Conservation (phyloP, 2,329 filamentous ascomycete species). For the Aspergillus thermomutatus region DNA sequence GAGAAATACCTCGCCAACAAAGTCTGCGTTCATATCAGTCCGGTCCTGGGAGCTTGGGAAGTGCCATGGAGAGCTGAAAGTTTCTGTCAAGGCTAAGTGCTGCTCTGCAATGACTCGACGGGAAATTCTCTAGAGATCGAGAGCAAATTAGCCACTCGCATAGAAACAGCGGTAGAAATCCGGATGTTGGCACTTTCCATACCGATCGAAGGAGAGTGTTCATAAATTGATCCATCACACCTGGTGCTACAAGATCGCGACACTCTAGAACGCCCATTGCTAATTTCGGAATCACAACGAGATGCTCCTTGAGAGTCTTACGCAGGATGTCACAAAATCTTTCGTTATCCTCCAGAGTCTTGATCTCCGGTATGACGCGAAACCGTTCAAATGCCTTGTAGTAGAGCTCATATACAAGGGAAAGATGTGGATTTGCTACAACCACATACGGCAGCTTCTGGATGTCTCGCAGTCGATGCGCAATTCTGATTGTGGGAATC, state of each 20-base stretch:
- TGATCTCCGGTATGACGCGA: conserved; percentile 78
- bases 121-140: conserved; percentile 69
- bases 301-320: conserved; percentile 77
- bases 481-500: conserved; percentile 56
- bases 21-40: conserved; percentile 65
- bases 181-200: conserved; percentile 30
- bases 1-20: conserved; percentile 92
- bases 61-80: conserved; percentile 86
- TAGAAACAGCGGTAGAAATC: background rate
- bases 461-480: conserved; percentile 94
- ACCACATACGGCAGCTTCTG: conserved; percentile 94
- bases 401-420: conserved; percentile 93
- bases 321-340: conserved; percentile 76
- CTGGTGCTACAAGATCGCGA: conserved; percentile 72
- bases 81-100: conserved; percentile 90
- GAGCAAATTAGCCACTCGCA: conserved; percentile 9
- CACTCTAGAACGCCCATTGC: conserved; percentile 94
- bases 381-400: conserved; percentile 94
- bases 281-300: conserved; percentile 89
- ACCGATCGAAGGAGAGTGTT: conserved; percentile 87
- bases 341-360: conserved; percentile 85
- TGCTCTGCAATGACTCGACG: conserved; percentile 96
- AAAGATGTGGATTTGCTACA: conserved; percentile 90
- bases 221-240: conserved; percentile 90
- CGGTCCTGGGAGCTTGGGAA: conserved; percentile 73